Base-by-base conservation (phyloP, 352 stramenopile genomes). In the Pythium coloratum region DNA sequence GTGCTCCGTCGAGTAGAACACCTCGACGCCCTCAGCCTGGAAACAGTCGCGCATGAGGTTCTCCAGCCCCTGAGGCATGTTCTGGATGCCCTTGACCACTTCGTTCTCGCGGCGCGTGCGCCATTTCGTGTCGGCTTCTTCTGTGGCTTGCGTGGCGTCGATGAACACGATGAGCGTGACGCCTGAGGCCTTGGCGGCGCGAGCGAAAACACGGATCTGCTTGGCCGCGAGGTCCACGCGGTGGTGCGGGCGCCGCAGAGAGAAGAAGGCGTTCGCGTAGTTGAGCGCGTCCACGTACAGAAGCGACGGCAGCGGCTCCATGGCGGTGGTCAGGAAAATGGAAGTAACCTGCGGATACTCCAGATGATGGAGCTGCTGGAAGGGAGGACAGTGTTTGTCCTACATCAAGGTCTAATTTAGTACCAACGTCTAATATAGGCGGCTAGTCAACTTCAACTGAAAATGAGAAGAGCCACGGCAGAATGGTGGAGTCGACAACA, bases 251-350 rank as follows among this genome's bases (percentile, higher is more conserved):
- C 20, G 8, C 18, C 6, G 6, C 16, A 51, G 20, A 6, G 44
- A 24, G 44, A 51, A 51, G 20, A 51, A 51, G 16, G 20, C 44
- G 44, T 51, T 16, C 18, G 44, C 44, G 44, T 51, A 51, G 44
- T 51, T 51, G 44, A 51, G 44, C 14, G 20, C 44, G 20, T 51
- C 44, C 44, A 51, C 44, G n/a, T 51, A 51, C 44, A 51, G 44
- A 14, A 51, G 44, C 44, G 44, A 30, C 44, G 44, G 44, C 3
- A 51, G 44, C 14, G 16, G 18, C 16, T 51, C 44, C 44, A 51
- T 51, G 34, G 20, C 20, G 20, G 20, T 24, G 20, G 20, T 24
- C 20, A 24, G 20, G 20, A 24, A 24, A 24, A 24, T 24, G 20
- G 20, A 24, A 24, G 20, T 24, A 24, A 0, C 20, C 20, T 24